These are phyloP conservation scores for Rhizophora apiculata DNA, from an alignment of 345 rosid genomes.

Conservation along the genomic window DNA sequence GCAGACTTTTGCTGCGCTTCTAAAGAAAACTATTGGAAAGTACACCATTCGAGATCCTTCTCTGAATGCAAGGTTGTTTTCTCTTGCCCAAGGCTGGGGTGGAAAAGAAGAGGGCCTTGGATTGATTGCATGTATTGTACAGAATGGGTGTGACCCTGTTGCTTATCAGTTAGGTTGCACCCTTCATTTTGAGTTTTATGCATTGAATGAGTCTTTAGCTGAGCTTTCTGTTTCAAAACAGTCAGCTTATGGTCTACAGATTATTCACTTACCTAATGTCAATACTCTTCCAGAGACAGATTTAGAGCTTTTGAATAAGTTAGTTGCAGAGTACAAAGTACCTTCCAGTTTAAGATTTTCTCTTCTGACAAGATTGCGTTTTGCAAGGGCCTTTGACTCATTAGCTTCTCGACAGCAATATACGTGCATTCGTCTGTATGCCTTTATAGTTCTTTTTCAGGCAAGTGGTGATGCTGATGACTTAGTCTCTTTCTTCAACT, in stretches of 20 bases:
- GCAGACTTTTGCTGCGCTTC: constrained; percentile 81
- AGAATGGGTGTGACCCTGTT: constrained; percentile 58
- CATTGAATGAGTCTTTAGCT: constrained; percentile 36
- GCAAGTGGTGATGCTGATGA: constrained; percentile 77
- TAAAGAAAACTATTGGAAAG: constrained; percentile 80
- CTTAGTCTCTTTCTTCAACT: constrained; percentile 74
- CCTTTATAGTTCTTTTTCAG: constrained; percentile 88
- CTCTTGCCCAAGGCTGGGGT: constrained; percentile 99
- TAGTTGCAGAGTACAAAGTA: constrained; percentile 68
- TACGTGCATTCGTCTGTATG: constrained; percentile 86
- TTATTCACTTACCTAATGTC: constrained; percentile 68
- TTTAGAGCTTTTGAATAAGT: constrained; percentile 67
- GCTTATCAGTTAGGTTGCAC: constrained; percentile 83
- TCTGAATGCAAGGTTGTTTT: constrained; percentile 71
- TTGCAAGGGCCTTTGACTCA: constrained; percentile 87
- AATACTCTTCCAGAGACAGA: constrained; percentile 54
- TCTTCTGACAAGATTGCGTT: constrained; percentile 76
- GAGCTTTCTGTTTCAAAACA: constrained; percentile 38
- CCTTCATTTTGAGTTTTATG: constrained; percentile 95
- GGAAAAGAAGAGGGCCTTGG: constrained; percentile 99
- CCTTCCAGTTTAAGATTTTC: constrained; percentile 80
- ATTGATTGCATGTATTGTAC: constrained; percentile 64
- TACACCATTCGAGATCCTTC: constrained; percentile 73
- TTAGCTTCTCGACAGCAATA: constrained; percentile 75
- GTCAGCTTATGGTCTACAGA: constrained; percentile 56